phyloP scores from a whole-genome alignment of 768 basidiomycete genomes.

The Xerocomellus dryophilus region DNA sequence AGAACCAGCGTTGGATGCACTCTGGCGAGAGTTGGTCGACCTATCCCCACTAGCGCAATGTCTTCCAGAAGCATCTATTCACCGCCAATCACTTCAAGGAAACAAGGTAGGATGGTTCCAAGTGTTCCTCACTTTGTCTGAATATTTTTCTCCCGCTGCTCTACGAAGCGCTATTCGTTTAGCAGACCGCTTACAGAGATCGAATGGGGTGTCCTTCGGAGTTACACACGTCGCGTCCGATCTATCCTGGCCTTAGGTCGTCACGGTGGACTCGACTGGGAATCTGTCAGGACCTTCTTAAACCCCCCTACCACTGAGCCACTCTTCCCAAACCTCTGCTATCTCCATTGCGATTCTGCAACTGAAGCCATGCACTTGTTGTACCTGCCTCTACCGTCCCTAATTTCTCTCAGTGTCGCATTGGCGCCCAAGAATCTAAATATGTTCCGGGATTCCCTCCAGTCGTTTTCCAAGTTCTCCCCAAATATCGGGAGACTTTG shows the following conservation, averaged over 20 bases:
- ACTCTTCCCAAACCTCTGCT: not conserved
- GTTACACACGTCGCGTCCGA: not conserved
- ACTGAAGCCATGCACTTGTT: not conserved
- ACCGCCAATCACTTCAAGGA: too few species aligned
- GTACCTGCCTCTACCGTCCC: not conserved
- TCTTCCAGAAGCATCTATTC: not conserved
- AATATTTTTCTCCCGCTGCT: not conserved
- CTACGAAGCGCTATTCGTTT: not conserved
- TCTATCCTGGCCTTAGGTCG: not conserved
- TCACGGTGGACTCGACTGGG: not conserved
- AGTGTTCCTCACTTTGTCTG: not conserved
- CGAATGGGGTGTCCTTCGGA: not conserved
- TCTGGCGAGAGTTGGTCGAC: not conserved
- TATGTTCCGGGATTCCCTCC: not conserved
- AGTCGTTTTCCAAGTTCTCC: not conserved
- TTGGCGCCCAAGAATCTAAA: not conserved
- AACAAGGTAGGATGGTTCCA: not conserved
- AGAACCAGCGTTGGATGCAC: not conserved
- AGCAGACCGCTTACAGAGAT: not conserved
- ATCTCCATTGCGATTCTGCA: not conserved
- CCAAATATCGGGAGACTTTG: not conserved
- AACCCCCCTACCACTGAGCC: not conserved
- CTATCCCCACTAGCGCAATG: not conserved
- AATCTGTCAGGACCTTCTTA: not conserved
- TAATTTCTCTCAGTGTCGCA: not conserved